phyloP scores from a whole-genome alignment of 2,329 filamentous ascomycete species.

The Venturia nashicola region DNA sequence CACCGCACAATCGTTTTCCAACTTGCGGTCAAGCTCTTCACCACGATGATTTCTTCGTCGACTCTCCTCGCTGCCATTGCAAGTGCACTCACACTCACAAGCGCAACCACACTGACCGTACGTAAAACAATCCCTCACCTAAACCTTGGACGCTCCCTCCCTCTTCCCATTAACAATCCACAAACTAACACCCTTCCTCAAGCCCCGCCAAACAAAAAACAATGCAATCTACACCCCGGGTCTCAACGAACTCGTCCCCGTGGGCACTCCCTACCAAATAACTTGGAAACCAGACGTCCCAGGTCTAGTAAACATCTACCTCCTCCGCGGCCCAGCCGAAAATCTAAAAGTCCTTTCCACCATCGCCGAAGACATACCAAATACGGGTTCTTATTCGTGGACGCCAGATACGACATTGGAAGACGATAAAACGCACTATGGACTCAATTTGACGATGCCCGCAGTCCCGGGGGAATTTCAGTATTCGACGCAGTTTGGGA shows the following conservation, averaged over 20 bases:
- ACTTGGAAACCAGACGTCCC: conserved; percentile 41
- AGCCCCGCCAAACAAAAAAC: conserved; percentile 7
- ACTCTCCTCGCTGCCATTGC: neutral
- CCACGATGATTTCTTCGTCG: neutral
- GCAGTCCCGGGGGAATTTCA: conserved; percentile 14
- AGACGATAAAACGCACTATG: conserved; percentile 41
- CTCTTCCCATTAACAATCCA: no score
- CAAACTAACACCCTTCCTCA: neutral
- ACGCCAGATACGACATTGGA: conserved; percentile 37
- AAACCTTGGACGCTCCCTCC: neutral
- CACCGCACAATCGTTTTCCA: neutral
- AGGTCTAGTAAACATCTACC: conserved; percentile 42
- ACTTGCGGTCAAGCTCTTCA: neutral
- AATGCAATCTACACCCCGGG: conserved; percentile 44
- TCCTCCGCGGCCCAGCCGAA: conserved; percentile 45
- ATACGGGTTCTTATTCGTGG: conserved; percentile 45
- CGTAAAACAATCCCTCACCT: neutral
- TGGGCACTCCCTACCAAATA: conserved; percentile 43
- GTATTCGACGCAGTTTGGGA: conserved; percentile 5
- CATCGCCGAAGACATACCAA: conserved; percentile 41
- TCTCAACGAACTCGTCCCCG: conserved; percentile 41
- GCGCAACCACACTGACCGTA: neutral
- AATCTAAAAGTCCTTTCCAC: conserved; percentile 40
- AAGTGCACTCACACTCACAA: neutral
- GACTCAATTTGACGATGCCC: conserved; percentile 49